Evolutionary conservation across 177 flowering plant species (phyloP), one percentile per base, ranked within the genome.

Genomic region (Vitis hybrid): DNA sequence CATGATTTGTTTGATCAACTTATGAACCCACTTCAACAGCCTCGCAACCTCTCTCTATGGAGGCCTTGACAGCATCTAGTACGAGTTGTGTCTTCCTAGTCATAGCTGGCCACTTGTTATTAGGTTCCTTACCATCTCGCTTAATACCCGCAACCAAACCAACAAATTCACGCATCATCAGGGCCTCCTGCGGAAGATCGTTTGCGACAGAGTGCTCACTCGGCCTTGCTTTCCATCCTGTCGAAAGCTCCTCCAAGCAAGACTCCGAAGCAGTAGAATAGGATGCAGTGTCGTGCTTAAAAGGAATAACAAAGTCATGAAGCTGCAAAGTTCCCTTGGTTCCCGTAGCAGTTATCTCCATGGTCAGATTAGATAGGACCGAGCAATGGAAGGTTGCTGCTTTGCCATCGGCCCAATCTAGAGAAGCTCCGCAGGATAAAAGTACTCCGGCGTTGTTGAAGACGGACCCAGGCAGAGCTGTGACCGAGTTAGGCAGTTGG

Each of bases 121-220:
- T 93, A 1, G 93, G 89, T 21, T 80, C 77, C 2, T 72, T 40
- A 24, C 89, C 89, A 6, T 75, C 67, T 18, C 52, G 73, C 57
- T 85, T 82, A 0, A 93, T 82, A 15, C 62, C 60, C n/a, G 46
- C 68, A 7, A 85, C 94, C 80, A 91, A 72, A 11, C 75, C 62
- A 0, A 94, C 76, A 68, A 94, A 91, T 78, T 92, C 91, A 61
- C 62, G 83, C 70, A 94, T 92, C 97, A 94, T 88, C 30, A 70
- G 74, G n/a, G 73, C 94, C 68, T 94, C 98, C 70, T 94, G 97
- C 11, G 98, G 94, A 68, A 92, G 85, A 57, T 88, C 89, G 1
- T 78, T 79, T 1, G 11, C 32, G 11, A 87, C 79, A 6, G 32
- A 67, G 67, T 84, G 88, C 72, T 83, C 76, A n/a, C 79, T 80